Percentiles rank a stretch among this genome's conserved stretches.
Conservation (phyloP, 192 early-diverging fungal species). For the Linnemannia schmuckeri region DNA sequence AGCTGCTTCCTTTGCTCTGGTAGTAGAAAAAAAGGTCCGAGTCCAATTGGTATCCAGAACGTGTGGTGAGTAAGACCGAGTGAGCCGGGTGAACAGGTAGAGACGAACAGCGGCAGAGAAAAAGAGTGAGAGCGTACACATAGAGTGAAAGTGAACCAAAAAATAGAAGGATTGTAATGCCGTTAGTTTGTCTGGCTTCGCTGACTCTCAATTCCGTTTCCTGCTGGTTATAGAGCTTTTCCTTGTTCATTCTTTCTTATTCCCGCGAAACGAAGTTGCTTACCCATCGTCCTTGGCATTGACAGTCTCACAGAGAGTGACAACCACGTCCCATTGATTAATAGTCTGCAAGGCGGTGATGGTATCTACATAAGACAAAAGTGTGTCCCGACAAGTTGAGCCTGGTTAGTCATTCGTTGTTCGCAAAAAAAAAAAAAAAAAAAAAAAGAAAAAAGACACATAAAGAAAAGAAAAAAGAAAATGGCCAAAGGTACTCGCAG, state of each 20-base stretch:
- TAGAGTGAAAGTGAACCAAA: background rate
- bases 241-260: background rate
- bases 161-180: background rate
- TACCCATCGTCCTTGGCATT: constrained; percentile 56
- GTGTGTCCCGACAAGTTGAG: background rate
- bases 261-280: background rate
- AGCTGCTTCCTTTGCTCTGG: constrained; percentile 38
- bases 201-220: background rate
- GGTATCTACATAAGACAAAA: constrained; percentile 18
- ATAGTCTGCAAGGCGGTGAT: constrained; percentile 33
- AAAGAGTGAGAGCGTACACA: background rate
- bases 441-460: background rate
- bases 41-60: background rate
- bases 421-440: no score
- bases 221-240: background rate
- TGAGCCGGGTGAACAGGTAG: background rate
- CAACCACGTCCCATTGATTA: constrained; percentile 43
- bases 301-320: constrained; percentile 35
- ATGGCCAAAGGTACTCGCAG: background rate
- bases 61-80: background rate
- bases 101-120: background rate
- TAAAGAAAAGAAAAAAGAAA: background rate
- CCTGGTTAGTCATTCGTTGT: background rate
- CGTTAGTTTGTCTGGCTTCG: constrained; percentile 1
- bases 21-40: background rate